Evolutionary conservation across 2,329 filamentous ascomycete species (phyloP), one percentile per base, ranked within the genome.

Genomic region (Sporothrix brasiliensis): DNA sequence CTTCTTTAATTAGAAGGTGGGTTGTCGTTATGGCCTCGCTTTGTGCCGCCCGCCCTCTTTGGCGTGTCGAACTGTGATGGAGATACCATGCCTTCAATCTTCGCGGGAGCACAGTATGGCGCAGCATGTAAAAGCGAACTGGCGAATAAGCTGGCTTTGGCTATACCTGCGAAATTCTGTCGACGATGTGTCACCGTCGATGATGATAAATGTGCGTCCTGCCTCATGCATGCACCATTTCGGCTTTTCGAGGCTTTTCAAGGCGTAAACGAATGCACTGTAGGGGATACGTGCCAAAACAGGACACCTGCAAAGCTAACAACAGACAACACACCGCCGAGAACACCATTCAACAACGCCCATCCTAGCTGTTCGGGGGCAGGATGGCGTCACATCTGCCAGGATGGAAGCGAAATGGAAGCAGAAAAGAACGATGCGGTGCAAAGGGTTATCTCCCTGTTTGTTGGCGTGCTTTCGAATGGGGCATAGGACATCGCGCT

Each of bases 381-480:
- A 49, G 50, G 21, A 58, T 50, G 52, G 67, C 41, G 67, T 68
- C 56, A 34, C 56, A 61, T 53, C 67, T 69, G 44, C 66, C 66
- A 60, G 41, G 50, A 68, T 68, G 24, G 67, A 68, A 68, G 67
- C 67, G 53, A 39, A 60, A 68, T 68, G 41, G 67, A 68, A 68
- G 67, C 67, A 50, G 53, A 68, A 60, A 60, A 68, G 67, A 68
- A 68, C 67, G 67, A 68, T 68, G 67, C 16, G 41, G 67, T 47
- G 53, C 52, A 44, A 54, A 56, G 50, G 47, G 65, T 27, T 67
- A 41, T 67, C 63, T 67, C 34, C 34, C 52, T 24, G 66, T 56
- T 58, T 52, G 66, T 49, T 56, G 50, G 66, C 66, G 50, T 27
- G 47, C 47, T 53, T 66, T 39, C 19, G 6, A 41, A 52, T 52